phyloP scores from a whole-genome alignment of 116 monocot genomes.

The Dioscorea cayenensis region DNA sequence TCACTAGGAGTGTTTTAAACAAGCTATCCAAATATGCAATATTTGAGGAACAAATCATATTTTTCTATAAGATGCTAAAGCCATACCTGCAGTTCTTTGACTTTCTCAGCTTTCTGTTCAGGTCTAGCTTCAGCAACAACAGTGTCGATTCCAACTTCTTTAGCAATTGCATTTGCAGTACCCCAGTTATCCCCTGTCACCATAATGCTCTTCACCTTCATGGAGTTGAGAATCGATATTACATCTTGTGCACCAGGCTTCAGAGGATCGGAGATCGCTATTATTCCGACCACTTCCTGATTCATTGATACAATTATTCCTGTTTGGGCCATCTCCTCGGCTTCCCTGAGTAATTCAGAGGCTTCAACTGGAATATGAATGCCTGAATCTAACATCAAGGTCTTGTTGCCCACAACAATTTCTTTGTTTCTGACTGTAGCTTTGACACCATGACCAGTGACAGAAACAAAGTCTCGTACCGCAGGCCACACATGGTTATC shows the following conservation, averaged over 20 bases:
- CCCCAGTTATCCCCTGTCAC: constrained; percentile 97
- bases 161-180: constrained; percentile 78
- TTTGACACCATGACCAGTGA: constrained; percentile 75
- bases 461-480: constrained; percentile 52
- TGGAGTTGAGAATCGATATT: constrained; percentile 73
- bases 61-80: background rate
- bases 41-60: background rate
- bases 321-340: constrained; percentile 68
- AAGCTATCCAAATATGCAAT: background rate
- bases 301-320: constrained; percentile 64
- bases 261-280: constrained; percentile 79
- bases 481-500: constrained; percentile 49
- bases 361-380: constrained; percentile 54
- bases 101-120: constrained; percentile 64
- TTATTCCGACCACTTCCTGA: constrained; percentile 59
- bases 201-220: constrained; percentile 87
- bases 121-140: constrained; percentile 83
- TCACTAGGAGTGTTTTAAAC: too few relatives aligned
- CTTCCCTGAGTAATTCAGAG: constrained; percentile 55
- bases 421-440: constrained; percentile 50
- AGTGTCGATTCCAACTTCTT: constrained; percentile 63
- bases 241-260: constrained; percentile 73
- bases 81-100: constrained; percentile 76
- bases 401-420: constrained; percentile 70
- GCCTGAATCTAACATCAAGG: constrained; percentile 60